These are phyloP conservation scores for Alternaria postmessia DNA, from an alignment of 2,329 filamentous ascomycete species.

Conservation along the genomic window DNA sequence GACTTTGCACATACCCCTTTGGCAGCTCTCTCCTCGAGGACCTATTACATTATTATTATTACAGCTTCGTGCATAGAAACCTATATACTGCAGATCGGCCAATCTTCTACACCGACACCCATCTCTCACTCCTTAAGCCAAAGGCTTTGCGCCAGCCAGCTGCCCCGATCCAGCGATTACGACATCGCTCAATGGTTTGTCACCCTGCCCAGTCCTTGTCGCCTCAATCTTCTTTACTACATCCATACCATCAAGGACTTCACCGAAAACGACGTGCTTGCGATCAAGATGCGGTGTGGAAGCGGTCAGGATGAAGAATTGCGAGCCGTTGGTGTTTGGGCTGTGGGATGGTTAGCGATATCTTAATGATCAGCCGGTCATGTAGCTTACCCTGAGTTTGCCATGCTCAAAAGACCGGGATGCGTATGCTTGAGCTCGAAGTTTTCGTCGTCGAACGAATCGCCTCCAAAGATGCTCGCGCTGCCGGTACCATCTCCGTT, in stretches of 20 bases:
- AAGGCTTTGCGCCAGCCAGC: constrained; percentile 14
- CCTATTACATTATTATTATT: constrained; percentile 1
- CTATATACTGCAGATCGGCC: neutral
- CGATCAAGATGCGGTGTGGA: constrained; percentile 94
- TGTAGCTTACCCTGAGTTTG: constrained; percentile 72
- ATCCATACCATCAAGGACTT: constrained; percentile 87
- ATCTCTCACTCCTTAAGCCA: neutral
- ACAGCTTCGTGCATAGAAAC: neutral
- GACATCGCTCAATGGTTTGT: constrained; percentile 14
- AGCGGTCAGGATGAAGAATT: constrained; percentile 98
- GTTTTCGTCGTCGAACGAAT: constrained; percentile 88
- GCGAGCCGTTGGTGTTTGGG: constrained; percentile 91
- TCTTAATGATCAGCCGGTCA: neutral
- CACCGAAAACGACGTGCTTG: constrained; percentile 95
- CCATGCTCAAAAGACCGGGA: constrained; percentile 96
- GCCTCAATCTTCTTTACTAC: constrained; percentile 96
- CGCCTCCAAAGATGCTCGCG: constrained; percentile 86
- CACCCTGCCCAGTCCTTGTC: constrained; percentile 56
- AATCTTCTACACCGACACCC: neutral
- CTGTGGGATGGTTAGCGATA: constrained; percentile 45
- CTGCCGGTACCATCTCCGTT: constrained; percentile 83
- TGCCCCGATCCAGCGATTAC: constrained; percentile 17
- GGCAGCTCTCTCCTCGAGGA: neutral
- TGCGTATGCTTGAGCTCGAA: constrained; percentile 90
- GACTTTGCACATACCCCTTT: neutral